Evolutionary conservation across 192 early-diverging fungal genomes (phyloP).

Genomic region (Coemansia sp.): DNA sequence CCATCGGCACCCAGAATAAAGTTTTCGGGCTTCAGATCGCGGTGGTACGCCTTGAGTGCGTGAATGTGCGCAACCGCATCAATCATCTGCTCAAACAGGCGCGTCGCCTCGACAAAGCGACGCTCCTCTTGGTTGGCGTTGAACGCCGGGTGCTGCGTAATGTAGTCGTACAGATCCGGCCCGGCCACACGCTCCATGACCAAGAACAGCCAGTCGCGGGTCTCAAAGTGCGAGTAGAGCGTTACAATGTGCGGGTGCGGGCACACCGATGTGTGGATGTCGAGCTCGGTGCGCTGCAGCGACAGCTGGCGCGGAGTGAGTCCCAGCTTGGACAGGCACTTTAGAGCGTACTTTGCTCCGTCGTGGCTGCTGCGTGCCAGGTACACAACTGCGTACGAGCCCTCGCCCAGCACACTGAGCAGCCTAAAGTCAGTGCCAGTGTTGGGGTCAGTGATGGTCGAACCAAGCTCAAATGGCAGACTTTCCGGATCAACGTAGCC

Average conservation of each 20-base stretch:
- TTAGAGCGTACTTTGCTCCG: conserved; percentile 64
- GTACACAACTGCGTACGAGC: conserved; percentile 78
- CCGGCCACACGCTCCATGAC: conserved; percentile 63
- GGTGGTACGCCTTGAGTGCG: conserved; percentile 77
- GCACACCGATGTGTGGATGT: conserved; percentile 63
- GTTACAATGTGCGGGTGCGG: conserved; percentile 67
- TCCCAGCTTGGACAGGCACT: conserved; percentile 67
- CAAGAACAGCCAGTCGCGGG: conserved; percentile 61
- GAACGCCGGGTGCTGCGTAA: conserved; percentile 53
- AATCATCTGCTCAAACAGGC: conserved; percentile 68
- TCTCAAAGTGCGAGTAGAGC: conserved; percentile 66
- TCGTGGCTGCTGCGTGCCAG: conserved; percentile 61
- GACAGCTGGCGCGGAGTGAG: conserved; percentile 58
- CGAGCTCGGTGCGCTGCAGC: conserved; percentile 67
- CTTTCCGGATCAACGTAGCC: conserved; percentile 51
- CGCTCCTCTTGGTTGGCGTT: conserved; percentile 53
- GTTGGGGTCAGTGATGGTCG: conserved; percentile 42
- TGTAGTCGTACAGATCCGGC: conserved; percentile 58
- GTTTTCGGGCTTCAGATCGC: conserved; percentile 88
- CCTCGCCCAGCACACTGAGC: conserved; percentile 63
- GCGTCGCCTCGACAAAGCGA: conserved; percentile 51
- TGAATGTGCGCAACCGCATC: conserved; percentile 79
- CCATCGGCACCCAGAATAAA: conserved; percentile 64
- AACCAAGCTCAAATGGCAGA: conserved; percentile 55
- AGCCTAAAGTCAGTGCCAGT: conserved; percentile 49